Evolutionary conservation across 768 basidiomycete species (phyloP).

Genomic region (Crucibulum laeve): DNA sequence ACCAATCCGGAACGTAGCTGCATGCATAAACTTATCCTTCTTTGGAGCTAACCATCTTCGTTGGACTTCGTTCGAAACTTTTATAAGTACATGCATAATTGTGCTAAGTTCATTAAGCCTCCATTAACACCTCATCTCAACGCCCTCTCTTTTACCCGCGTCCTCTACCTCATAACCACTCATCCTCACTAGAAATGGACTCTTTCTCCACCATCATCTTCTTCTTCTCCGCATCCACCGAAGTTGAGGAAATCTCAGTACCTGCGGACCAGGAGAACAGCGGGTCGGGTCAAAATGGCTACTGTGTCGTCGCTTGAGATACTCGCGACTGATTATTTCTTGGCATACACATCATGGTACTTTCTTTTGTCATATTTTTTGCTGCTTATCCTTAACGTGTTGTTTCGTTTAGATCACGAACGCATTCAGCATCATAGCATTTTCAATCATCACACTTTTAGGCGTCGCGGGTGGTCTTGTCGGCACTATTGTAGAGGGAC

Average conservation of each 20-base stretch:
- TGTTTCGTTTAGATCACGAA: background rate
- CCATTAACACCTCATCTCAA: slow-evolving; percentile 5
- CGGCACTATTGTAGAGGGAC: background rate
- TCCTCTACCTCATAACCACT: slow-evolving; percentile 2
- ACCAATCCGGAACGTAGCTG: background rate
- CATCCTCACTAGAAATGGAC: slow-evolving; percentile 14
- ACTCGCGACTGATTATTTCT: background rate
- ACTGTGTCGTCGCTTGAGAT: slow-evolving; percentile 21
- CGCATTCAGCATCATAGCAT: background rate
- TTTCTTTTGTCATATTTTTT: background rate
- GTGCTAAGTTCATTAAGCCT: background rate
- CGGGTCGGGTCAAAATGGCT: slow-evolving; percentile 10
- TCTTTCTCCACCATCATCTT: slow-evolving; percentile 18
- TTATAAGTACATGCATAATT: background rate
- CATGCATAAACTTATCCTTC: background rate
- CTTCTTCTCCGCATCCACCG: slow-evolving; percentile 13
- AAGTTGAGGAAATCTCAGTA: slow-evolving; percentile 11
- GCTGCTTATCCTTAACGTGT: background rate
- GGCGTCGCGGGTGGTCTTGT: background rate
- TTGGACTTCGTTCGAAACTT: background rate
- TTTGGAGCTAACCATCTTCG: background rate
- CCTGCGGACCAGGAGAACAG: slow-evolving; percentile 13
- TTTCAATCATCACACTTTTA: background rate
- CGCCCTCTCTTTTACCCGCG: slow-evolving; percentile 1
- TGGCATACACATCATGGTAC: background rate